These are phyloP conservation scores for Bidens hawaiensis DNA, from an alignment of 140 eudicot genomes.

Conservation along the genomic window DNA sequence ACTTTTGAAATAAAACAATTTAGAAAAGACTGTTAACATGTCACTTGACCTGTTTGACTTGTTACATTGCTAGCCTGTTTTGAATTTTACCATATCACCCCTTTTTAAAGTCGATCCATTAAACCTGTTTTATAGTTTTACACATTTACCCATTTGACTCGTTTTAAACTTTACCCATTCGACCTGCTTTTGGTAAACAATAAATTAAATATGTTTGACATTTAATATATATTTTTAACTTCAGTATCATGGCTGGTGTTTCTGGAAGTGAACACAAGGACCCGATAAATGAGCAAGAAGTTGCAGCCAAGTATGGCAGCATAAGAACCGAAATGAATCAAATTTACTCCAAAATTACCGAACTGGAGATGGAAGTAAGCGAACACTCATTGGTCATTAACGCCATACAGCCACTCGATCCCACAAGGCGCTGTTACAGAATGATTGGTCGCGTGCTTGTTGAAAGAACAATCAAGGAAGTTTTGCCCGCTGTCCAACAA, in stretches of 20 bases:
- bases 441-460: slow-evolving; percentile 98
- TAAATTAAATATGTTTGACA: background rate
- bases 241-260: slow-evolving; percentile 52
- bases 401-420: slow-evolving; percentile 85
- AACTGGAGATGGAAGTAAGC: slow-evolving; percentile 92
- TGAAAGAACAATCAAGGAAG: slow-evolving; percentile 95
- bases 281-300: slow-evolving; percentile 85
- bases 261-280: slow-evolving; percentile 45
- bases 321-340: slow-evolving; percentile 79
- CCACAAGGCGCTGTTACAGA: slow-evolving; percentile 73
- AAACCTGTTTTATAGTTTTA: no score
- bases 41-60: background rate
- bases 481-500: slow-evolving; percentile 83
- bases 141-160: background rate
- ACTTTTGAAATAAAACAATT: background rate
- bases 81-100: background rate
- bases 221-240: background rate
- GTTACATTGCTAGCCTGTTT: background rate
- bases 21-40: background rate
- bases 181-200: background rate
- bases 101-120: no score
- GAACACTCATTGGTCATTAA: slow-evolving; percentile 86
- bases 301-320: slow-evolving; percentile 66
- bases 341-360: slow-evolving; percentile 86
- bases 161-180: background rate